A percentile compares a stretch with the other conserved stretches of the same genome.
phyloP scores from a whole-genome alignment of 2,329 filamentous ascomycete species.

The Calonectria honghensis region DNA sequence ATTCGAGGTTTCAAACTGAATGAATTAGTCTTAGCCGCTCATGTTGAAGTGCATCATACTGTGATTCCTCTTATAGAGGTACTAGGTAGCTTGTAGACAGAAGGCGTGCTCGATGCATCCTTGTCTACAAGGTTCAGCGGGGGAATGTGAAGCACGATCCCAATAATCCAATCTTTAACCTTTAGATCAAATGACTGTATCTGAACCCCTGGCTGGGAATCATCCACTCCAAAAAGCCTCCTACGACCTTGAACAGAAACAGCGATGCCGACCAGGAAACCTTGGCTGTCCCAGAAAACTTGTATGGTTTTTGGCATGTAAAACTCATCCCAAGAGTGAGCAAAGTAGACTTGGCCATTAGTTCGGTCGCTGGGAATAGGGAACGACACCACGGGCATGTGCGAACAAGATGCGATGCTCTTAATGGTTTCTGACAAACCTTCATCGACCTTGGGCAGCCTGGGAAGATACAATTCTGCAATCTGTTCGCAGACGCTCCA shows the following conservation, averaged over 20 bases:
- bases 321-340: slow-evolving; percentile 10
- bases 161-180: slow-evolving; percentile 12
- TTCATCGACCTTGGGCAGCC: not conserved
- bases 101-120: not conserved
- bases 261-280: slow-evolving; percentile 3
- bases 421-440: not conserved
- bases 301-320: not conserved
- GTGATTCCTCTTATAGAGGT: not conserved
- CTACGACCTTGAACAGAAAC: not conserved
- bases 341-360: not conserved
- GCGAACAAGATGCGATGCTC: not conserved
- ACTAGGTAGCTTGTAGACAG: not conserved
- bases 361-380: not conserved
- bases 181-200: not conserved
- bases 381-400: not conserved
- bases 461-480: slow-evolving; percentile 8
- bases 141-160: slow-evolving; percentile 22
- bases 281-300: slow-evolving; percentile 22
- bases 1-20: slow-evolving; percentile 6
- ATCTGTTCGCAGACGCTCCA: slow-evolving; percentile 28
- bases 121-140: not conserved
- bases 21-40: not conserved
- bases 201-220: not conserved
- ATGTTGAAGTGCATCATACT: not conserved
- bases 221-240: slow-evolving; percentile 7